These are phyloP conservation scores for Hyphopichia burtonii DNA, from an alignment of 1,139 yeast species.

Conservation along the genomic window DNA sequence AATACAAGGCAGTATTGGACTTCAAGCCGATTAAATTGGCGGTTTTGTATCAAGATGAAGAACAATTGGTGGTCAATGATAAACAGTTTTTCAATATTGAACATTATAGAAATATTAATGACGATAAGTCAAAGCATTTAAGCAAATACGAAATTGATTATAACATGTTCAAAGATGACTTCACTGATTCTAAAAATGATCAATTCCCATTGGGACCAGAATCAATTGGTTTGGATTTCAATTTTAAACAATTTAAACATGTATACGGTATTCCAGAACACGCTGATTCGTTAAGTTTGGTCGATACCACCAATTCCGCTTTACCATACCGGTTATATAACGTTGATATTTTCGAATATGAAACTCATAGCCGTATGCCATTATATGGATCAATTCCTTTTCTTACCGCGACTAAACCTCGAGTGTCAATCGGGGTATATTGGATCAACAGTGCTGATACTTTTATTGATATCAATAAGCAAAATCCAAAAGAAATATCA, in stretches of 20 bases:
- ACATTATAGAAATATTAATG: conserved; percentile 57
- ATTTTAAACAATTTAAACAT: conserved; percentile 57
- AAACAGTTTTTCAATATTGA: conserved; percentile 72
- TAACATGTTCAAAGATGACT: conserved; percentile 59
- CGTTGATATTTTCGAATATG: conserved; percentile 94
- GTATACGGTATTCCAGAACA: conserved; percentile 96
- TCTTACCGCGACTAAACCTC: conserved; percentile 65
- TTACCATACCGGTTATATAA: conserved; percentile 82
- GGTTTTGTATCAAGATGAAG: conserved; percentile 41
- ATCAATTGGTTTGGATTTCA: conserved; percentile 76
- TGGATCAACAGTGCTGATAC: conserved; percentile 97
- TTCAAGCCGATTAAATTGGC: conserved; percentile 54
- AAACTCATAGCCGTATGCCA: conserved; percentile 74
- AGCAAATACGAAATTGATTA: conserved; percentile 55
- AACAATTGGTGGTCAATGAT: conserved; percentile 64
- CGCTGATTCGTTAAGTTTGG: conserved; percentile 72
- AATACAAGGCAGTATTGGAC: conserved; percentile 39
- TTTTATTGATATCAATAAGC: conserved; percentile 68
- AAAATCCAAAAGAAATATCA: conserved; percentile 19
- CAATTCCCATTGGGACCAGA: conserved; percentile 83
- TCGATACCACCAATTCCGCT: conserved; percentile 57
- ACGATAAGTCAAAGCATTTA: conserved; percentile 38
- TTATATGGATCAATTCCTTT: conserved; percentile 96
- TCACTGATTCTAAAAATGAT: conserved; percentile 61
- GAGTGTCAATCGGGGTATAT: conserved; percentile 69